Evolutionary conservation across 2,329 filamentous ascomycete genomes (phyloP).

Genomic region (Beauveria rudraprayagi): DNA sequence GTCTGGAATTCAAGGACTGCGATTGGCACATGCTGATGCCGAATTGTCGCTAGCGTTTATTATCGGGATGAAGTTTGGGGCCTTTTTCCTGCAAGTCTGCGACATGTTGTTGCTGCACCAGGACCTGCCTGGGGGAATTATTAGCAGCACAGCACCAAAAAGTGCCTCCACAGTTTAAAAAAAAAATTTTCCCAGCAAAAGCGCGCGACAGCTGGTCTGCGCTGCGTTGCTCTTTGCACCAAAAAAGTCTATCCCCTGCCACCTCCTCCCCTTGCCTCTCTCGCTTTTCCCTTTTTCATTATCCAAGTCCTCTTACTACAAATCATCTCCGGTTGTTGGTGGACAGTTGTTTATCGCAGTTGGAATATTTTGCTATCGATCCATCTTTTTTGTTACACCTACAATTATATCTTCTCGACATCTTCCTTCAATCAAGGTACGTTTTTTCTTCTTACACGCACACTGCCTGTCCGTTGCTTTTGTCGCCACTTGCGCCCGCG

Average conservation of each 20-base stretch:
- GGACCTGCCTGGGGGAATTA: too few relatives aligned
- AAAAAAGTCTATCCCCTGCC: conserved; percentile 5
- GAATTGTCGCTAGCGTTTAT: neutral
- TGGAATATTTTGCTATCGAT: neutral
- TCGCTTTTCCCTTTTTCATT: conserved; percentile 1
- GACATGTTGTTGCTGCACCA: too few relatives aligned
- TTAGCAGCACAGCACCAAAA: too few relatives aligned
- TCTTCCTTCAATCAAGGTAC: conserved; percentile 1
- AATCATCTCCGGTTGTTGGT: conserved; percentile 7
- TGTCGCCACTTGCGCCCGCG: conserved; percentile 7
- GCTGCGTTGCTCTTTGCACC: neutral
- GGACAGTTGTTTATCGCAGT: conserved; percentile 9
- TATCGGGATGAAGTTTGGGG: neutral
- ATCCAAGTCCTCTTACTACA: neutral
- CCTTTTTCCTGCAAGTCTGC: neutral
- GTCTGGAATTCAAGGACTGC: neutral
- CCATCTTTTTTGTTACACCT: neutral
- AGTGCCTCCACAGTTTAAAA: neutral
- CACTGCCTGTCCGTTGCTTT: neutral
- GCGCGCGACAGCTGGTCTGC: neutral
- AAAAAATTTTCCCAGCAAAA: neutral
- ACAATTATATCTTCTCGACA: neutral
- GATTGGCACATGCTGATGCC: neutral
- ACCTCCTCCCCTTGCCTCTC: neutral
- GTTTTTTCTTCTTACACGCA: neutral